Conservation (phyloP, 75 land plant species). For the Cryptomeria japonica region DNA sequence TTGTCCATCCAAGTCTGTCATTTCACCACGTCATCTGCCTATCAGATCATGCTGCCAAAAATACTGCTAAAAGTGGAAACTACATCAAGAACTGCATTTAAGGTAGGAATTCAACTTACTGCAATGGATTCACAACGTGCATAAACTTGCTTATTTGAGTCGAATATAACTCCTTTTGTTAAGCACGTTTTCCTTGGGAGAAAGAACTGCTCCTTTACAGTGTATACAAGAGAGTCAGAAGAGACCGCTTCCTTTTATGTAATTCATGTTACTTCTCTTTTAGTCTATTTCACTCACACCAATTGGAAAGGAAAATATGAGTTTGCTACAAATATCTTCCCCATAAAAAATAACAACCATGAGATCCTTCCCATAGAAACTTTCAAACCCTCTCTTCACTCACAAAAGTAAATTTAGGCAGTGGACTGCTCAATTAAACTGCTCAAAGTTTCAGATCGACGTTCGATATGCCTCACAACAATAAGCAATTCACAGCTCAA, state of each 20-base stretch:
- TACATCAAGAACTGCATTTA: not conserved
- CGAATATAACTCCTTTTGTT: not conserved
- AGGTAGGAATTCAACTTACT: not conserved
- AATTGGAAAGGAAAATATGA: not conserved
- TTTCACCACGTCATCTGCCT: not conserved
- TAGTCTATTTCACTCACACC: not conserved
- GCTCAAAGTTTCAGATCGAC: not conserved
- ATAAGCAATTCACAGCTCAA: not conserved
- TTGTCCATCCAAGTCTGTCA: not conserved
- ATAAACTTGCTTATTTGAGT: not conserved
- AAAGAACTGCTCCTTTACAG: not conserved
- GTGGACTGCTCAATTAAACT: not conserved
- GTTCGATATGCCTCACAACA: not conserved
- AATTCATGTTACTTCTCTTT: not conserved
- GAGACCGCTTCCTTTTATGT: not conserved
- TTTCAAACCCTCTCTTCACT: not conserved
- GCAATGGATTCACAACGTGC: not conserved
- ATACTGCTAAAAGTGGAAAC: not conserved
- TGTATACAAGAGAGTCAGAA: not conserved
- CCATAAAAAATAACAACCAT: not conserved
- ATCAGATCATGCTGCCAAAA: not conserved
- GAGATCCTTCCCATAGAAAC: not conserved
- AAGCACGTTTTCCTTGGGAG: not conserved
- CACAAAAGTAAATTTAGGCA: not conserved
- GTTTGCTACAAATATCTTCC: not conserved